Conservation (phyloP, 2,329 filamentous ascomycete genomes). For the Epichloe uncinata region DNA sequence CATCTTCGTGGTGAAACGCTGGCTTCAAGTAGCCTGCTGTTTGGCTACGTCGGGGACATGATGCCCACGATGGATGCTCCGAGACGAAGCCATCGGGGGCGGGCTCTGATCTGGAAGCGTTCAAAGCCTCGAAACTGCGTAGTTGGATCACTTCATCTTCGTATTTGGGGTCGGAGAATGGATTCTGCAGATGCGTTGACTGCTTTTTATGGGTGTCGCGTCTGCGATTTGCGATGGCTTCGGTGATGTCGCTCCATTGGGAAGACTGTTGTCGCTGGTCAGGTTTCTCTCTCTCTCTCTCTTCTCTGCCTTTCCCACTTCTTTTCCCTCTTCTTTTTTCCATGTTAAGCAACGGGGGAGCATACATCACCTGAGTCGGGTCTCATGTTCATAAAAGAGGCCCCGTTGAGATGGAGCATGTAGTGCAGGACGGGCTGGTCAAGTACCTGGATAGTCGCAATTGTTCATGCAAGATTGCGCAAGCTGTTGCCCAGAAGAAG, state of each 20-base stretch:
- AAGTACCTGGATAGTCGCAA: not conserved
- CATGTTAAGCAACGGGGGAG: not conserved
- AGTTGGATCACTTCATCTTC: slow-evolving; percentile 4
- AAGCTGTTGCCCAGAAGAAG: not conserved
- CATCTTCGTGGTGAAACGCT: slow-evolving; percentile 9
- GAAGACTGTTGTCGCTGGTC: not conserved
- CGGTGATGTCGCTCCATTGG: slow-evolving; percentile 3
- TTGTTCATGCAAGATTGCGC: not conserved
- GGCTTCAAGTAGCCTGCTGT: not conserved
- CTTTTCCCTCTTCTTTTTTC: not conserved
- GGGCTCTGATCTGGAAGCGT: not conserved
- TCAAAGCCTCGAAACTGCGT: slow-evolving; percentile 1
- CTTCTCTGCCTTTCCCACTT: too few species aligned
- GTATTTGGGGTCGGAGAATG: slow-evolving; percentile 4
- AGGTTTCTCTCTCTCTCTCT: not conserved
- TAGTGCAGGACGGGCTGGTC: not conserved
- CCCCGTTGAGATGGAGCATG: too few species aligned
- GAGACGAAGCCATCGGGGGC: slow-evolving; percentile 1
- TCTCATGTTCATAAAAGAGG: not conserved
- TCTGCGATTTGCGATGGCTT: not conserved
- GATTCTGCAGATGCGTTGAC: not conserved
- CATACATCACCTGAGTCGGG: slow-evolving; percentile 1
- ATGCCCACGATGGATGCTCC: slow-evolving; percentile 2
- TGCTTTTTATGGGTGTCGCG: not conserved
- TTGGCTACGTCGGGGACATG: not conserved